These are phyloP conservation scores for Naegleria lovaniensis DNA, from an alignment of 208 protist genomes.

Conservation along the genomic window DNA sequence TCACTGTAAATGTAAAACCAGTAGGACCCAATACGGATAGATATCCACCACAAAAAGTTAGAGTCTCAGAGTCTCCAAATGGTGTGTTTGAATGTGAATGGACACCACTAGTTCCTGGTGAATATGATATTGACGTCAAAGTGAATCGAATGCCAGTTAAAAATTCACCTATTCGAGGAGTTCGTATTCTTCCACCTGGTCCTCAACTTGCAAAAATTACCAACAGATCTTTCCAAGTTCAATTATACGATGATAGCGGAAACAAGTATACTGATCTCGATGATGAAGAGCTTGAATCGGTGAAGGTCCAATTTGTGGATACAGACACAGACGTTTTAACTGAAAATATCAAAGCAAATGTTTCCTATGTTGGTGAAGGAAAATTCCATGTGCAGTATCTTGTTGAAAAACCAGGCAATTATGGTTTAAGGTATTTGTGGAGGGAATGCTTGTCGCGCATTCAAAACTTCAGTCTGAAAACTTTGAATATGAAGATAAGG, in stretches of 20 bases:
- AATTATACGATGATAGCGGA: neutral
- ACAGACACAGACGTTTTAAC: neutral
- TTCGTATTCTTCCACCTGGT: neutral
- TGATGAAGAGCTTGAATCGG: neutral
- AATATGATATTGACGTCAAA: neutral
- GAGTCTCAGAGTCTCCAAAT: neutral
- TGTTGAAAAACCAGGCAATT: neutral
- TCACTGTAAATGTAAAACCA: neutral
- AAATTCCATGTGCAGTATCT: neutral
- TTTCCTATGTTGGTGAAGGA: neutral
- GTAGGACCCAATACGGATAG: neutral
- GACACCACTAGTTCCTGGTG: neutral
- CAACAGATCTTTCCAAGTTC: neutral
- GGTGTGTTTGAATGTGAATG: neutral
- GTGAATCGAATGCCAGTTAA: neutral
- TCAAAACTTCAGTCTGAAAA: neutral
- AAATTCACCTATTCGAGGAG: neutral
- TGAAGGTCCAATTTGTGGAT: neutral
- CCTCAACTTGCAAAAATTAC: neutral
- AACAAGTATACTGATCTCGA: neutral
- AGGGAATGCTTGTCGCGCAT: neutral
- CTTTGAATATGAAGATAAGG: neutral
- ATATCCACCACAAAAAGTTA: neutral
- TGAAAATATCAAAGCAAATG: neutral
- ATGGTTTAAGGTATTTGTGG: neutral